Conservation (phyloP, 2,329 filamentous ascomycete species). For the Sclerotinia spermophila region DNA sequence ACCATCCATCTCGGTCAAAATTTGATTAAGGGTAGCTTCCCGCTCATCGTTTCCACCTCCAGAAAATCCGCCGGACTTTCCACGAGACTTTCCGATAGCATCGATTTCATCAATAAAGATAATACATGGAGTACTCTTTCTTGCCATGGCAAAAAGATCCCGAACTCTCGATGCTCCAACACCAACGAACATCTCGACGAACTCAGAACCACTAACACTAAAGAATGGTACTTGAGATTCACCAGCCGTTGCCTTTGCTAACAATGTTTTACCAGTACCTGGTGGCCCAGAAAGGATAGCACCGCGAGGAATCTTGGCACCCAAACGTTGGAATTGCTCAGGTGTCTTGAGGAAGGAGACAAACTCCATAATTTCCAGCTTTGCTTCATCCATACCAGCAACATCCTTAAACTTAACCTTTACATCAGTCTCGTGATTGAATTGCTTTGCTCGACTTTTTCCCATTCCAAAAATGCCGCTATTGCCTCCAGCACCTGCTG, state of each 20-base stretch:
- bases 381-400: conserved; percentile 96
- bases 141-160: conserved; percentile 88
- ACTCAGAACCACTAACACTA: conserved; percentile 96
- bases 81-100: conserved; percentile 87
- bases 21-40: conserved; percentile 95
- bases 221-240: conserved; percentile 97
- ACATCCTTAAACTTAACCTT: conserved; percentile 98
- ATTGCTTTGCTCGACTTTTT: conserved; percentile 92
- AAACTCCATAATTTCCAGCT: conserved; percentile 98
- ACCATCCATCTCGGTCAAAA: conserved; percentile 98
- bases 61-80: conserved; percentile 71
- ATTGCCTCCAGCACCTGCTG: conserved; percentile 60
- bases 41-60: conserved; percentile 90
- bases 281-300: conserved; percentile 96
- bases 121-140: conserved; percentile 96
- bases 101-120: conserved; percentile 99
- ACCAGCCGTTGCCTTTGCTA: conserved; percentile 95
- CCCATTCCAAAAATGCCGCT: conserved; percentile 93
- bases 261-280: conserved; percentile 94
- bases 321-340: conserved; percentile 85
- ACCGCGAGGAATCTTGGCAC: conserved; percentile 95
- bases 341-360: conserved; percentile 95
- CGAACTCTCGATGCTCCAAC: conserved; percentile 93
- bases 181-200: conserved; percentile 99
- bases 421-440: conserved; percentile 94